These are phyloP conservation scores for Boletus fagicola DNA, from an alignment of 768 basidiomycete genomes.

Conservation along the genomic window DNA sequence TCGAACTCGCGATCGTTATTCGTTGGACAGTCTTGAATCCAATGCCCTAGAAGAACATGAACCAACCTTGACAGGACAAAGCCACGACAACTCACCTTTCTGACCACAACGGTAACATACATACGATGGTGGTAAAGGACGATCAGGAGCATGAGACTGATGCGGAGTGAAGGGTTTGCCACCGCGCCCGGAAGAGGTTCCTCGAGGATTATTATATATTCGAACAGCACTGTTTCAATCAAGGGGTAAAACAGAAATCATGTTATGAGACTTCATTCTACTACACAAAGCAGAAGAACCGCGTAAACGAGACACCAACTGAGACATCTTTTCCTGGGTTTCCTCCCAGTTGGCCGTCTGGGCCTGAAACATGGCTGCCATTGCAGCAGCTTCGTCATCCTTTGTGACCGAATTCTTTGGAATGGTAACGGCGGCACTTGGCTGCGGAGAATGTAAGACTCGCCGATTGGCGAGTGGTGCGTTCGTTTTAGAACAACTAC, in stretches of 20 bases:
- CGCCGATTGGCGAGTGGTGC: conserved; percentile 22
- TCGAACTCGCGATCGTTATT: conserved; percentile 95
- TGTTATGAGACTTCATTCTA: conserved; percentile 73
- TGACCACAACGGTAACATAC: conserved; percentile 98
- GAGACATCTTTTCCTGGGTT: conserved; percentile 99
- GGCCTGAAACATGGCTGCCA: conserved; percentile 98
- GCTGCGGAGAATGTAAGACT: conserved; percentile 34
- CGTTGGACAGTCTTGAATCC: conserved; percentile 99
- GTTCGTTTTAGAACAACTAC: conserved; percentile 29
- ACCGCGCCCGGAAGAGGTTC: conserved; percentile 59
- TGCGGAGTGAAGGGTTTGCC: conserved; percentile 49
- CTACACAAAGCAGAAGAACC: conserved; percentile 60
- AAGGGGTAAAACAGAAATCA: conserved; percentile 41
- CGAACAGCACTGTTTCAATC: conserved; percentile 58
- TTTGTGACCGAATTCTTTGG: conserved; percentile 47
- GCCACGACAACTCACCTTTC: conserved; percentile 62
- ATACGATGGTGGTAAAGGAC: conserved; percentile 89
- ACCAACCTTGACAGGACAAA: neutral
- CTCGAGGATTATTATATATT: conserved; percentile 63
- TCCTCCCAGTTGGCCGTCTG: conserved; percentile 96
- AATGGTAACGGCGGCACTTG: conserved; percentile 32
- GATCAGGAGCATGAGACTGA: conserved; percentile 58
- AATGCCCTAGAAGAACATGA: conserved; percentile 67
- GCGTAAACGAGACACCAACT: conserved; percentile 77
- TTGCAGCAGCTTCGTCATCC: conserved; percentile 89